phyloP scores from a whole-genome alignment of 257 asterid species.

The Capsicum pubescens region DNA sequence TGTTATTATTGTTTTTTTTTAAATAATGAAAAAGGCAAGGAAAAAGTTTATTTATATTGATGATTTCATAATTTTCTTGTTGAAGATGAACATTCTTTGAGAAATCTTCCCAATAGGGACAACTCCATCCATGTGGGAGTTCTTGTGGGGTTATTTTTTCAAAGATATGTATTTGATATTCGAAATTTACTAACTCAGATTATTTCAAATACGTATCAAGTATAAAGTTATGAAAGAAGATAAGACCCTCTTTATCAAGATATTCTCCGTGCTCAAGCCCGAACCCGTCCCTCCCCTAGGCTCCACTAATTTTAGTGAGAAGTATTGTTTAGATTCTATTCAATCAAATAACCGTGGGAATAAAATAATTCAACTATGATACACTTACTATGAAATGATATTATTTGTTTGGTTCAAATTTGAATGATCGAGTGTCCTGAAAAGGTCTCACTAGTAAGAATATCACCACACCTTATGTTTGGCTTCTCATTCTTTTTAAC shows the following conservation, averaged over 20 bases:
- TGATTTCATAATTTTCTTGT: constrained; percentile 2
- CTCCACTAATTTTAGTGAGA: not conserved
- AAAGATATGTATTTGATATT: not conserved
- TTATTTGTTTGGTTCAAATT: too few relatives aligned
- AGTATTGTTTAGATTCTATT: not conserved
- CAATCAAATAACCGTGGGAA: not conserved
- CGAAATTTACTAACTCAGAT: not conserved
- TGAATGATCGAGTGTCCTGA: too few relatives aligned
- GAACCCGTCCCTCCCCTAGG: too few relatives aligned
- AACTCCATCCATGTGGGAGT: not conserved
- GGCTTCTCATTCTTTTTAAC: not conserved
- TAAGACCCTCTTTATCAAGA: not conserved
- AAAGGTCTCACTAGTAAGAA: not conserved
- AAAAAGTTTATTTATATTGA: not conserved
- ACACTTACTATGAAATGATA: too few relatives aligned
- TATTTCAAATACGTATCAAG: not conserved
- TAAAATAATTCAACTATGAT: too few relatives aligned
- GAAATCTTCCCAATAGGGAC: not conserved
- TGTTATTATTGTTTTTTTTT: not conserved
- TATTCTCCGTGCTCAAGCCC: not conserved
- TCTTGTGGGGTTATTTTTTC: too few relatives aligned
- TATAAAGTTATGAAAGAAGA: not conserved
- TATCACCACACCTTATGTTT: not conserved
- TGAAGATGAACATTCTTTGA: not conserved
- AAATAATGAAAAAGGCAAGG: not conserved